Percentiles rank a stretch among this genome's conserved stretches.
phyloP scores from a whole-genome alignment of 2,329 filamentous ascomycete species.

The Epichloe glyceriae region DNA sequence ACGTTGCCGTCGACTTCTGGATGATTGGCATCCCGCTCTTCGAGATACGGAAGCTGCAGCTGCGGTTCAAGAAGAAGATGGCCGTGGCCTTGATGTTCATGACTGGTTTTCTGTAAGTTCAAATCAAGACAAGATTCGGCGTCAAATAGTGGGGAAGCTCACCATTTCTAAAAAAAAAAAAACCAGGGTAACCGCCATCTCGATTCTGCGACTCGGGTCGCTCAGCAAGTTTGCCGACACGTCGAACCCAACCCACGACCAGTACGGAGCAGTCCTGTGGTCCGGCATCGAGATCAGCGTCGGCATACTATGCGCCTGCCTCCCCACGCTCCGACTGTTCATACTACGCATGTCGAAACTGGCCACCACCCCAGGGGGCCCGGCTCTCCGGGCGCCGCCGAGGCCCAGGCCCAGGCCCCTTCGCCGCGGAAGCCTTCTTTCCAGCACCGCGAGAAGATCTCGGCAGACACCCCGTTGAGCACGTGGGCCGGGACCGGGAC shows the following conservation, averaged over 20 bases:
- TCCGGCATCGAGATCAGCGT: constrained; percentile 7
- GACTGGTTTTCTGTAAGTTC: constrained; percentile 5
- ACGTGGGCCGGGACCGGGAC: too few species aligned
- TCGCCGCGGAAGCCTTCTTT: too few species aligned
- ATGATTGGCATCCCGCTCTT: constrained; percentile 6
- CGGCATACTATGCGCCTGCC: constrained; percentile 6
- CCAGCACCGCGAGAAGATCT: too few species aligned
- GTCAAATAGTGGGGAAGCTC: not conserved
- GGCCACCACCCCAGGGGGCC: too few species aligned
- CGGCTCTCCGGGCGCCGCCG: too few species aligned
- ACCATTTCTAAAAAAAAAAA: not conserved
- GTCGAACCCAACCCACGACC: constrained; percentile 5
- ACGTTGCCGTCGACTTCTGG: constrained; percentile 5
- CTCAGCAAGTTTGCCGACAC: constrained; percentile 4
- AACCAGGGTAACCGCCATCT: not conserved
- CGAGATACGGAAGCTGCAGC: constrained; percentile 3
- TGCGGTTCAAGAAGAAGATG: constrained; percentile 6
- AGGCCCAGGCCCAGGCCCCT: too few species aligned
- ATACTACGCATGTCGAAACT: not conserved
- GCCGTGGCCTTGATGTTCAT: constrained; percentile 5
- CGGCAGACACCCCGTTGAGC: too few species aligned
- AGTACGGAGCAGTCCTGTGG: constrained; percentile 5
- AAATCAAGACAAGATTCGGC: not conserved
- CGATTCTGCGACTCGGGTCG: constrained; percentile 5
- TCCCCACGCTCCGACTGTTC: not conserved